These are phyloP conservation scores for Aspergillus homomorphus DNA, from an alignment of 495 filamentous ascomycete genomes.

Conservation along the genomic window DNA sequence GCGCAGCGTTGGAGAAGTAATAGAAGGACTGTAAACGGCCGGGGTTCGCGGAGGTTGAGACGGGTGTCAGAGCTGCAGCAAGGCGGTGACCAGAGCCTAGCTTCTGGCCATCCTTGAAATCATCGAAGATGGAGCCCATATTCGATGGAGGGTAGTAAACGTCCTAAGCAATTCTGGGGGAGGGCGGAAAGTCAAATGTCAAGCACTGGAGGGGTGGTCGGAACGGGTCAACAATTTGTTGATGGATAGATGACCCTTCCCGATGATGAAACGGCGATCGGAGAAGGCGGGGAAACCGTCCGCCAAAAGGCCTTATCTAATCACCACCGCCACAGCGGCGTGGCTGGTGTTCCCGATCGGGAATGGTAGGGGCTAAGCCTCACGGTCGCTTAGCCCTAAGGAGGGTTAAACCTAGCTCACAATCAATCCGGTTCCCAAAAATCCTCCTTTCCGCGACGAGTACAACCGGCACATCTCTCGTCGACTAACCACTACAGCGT, in stretches of 20 bases:
- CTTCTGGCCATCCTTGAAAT: conserved; percentile 59
- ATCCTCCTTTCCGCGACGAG: conserved; percentile 44
- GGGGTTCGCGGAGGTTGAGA: conserved; percentile 52
- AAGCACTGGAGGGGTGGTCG: not conserved
- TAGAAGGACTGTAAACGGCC: conserved; percentile 60
- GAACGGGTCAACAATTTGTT: not conserved
- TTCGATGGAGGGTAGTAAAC: not conserved
- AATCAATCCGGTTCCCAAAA: conserved; percentile 38
- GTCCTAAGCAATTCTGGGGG: not conserved
- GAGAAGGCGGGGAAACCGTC: conserved; percentile 15
- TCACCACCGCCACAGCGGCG: conserved; percentile 20
- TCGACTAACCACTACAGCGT: conserved; percentile 53
- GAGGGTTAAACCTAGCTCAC: conserved; percentile 47
- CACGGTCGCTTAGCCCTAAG: conserved; percentile 48
- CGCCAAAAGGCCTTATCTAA: not conserved
- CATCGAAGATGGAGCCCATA: conserved; percentile 62
- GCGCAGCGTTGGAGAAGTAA: conserved; percentile 55
- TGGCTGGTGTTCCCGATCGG: conserved; percentile 15
- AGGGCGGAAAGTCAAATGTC: not conserved
- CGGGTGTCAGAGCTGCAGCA: conserved; percentile 66
- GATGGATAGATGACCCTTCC: not conserved
- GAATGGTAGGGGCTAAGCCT: conserved; percentile 29
- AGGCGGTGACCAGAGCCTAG: conserved; percentile 60
- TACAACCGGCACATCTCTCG: conserved; percentile 38
- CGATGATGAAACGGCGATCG: conserved; percentile 5